Conservation (phyloP, 1,139 yeast genomes). For the Yamadazyma dushanensis region DNA sequence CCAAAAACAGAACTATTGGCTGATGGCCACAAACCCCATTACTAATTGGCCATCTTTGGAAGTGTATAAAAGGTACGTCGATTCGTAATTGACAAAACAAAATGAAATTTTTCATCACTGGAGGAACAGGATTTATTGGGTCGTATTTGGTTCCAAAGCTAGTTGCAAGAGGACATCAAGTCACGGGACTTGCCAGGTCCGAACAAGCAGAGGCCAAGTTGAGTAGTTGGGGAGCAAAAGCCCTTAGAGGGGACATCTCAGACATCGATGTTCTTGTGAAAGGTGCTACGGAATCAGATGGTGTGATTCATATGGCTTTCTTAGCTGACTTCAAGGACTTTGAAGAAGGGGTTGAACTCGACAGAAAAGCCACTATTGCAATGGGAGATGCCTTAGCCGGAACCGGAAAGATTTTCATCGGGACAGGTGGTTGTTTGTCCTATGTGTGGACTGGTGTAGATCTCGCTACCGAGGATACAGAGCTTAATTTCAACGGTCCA, state of each 20-base stretch:
- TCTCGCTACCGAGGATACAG: slow-evolving; percentile 15
- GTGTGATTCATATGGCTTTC: slow-evolving; percentile 31
- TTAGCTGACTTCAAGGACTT: no score
- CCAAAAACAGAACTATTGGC: no score
- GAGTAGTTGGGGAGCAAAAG: slow-evolving; percentile 19
- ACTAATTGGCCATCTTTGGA: no score
- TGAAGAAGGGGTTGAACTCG: slow-evolving; percentile 15
- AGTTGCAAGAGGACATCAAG: slow-evolving; percentile 28
- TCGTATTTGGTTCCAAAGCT: slow-evolving; percentile 27
- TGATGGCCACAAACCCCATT: no score
- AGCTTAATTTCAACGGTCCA: no score
- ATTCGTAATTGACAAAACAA: no score
- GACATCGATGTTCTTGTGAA: slow-evolving; percentile 22
- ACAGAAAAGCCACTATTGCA: slow-evolving; percentile 19
- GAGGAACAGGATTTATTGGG: slow-evolving; percentile 45
- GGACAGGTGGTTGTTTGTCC: slow-evolving; percentile 16
- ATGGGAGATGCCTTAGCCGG: slow-evolving; percentile 21
- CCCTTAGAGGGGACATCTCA: slow-evolving; percentile 23
- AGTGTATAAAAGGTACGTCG: no score
- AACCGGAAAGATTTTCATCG: slow-evolving; percentile 20
- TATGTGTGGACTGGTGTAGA: background rate
- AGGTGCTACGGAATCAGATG: slow-evolving; percentile 29
- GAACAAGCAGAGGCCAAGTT: slow-evolving; percentile 31
- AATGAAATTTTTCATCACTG: slow-evolving; percentile 35
- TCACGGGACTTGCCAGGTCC: slow-evolving; percentile 39